Percentiles rank a stretch among this genome's conserved stretches.
Evolutionary conservation across 2,329 filamentous ascomycete genomes (phyloP).

Genomic region (Sordariomycetes sp.): DNA sequence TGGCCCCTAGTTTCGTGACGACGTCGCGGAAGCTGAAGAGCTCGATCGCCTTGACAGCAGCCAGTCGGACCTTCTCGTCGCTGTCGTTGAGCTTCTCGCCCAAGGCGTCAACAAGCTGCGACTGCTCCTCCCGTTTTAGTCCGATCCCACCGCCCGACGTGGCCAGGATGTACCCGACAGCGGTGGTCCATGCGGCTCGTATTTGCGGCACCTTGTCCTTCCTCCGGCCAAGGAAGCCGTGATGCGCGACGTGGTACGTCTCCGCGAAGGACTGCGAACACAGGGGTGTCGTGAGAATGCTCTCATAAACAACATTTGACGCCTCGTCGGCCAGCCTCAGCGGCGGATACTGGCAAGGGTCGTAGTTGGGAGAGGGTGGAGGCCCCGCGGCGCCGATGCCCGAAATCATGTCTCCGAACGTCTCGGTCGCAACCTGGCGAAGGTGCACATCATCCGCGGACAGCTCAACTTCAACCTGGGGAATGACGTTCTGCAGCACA

Average conservation of each 20-base stretch:
- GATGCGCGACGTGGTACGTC: slow-evolving; percentile 64
- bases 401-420: slow-evolving; percentile 86
- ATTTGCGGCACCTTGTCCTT: slow-evolving; percentile 80
- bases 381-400: slow-evolving; percentile 87
- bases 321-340: slow-evolving; percentile 48
- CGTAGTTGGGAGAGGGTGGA: slow-evolving; percentile 56
- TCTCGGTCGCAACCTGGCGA: slow-evolving; percentile 80
- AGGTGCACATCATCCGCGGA: slow-evolving; percentile 81
- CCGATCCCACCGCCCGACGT: slow-evolving; percentile 87
- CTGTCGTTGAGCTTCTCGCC: slow-evolving; percentile 73
- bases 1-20: slow-evolving; percentile 65
- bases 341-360: slow-evolving; percentile 77
- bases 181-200: slow-evolving; percentile 74
- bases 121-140: slow-evolving; percentile 71
- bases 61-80: slow-evolving; percentile 82
- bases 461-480: slow-evolving; percentile 84
- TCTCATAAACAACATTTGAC: slow-evolving; percentile 32
- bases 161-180: slow-evolving; percentile 72
- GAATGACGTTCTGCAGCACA: slow-evolving; percentile 84
- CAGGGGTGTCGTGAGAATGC: slow-evolving; percentile 66
- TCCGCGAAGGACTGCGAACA: slow-evolving; percentile 85
- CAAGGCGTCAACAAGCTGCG: slow-evolving; percentile 57
- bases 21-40: slow-evolving; percentile 71
- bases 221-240: slow-evolving; percentile 70
- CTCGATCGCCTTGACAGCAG: slow-evolving; percentile 75